Evolutionary conservation across 1,284 basidiomycete genomes (phyloP).

Genomic region (Cutaneotrichosporon cyanovorans): DNA sequence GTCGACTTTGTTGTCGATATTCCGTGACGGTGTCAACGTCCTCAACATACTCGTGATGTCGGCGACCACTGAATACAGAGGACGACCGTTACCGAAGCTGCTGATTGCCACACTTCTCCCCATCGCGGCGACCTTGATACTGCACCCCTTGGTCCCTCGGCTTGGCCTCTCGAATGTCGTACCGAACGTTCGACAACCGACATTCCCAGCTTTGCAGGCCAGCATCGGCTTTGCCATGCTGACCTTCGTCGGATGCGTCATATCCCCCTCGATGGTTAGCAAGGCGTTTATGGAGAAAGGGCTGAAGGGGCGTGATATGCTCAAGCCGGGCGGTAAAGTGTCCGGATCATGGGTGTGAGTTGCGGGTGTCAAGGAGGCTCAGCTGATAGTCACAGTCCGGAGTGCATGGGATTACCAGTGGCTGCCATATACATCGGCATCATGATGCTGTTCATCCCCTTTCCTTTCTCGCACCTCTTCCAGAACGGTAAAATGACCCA

Average conservation of each 20-base stretch:
- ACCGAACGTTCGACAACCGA: conserved; percentile 27
- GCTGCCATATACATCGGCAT: conserved; percentile 81
- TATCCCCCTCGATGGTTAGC: conserved; percentile 66
- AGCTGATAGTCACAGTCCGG: conserved; percentile 61
- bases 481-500: conserved; percentile 7
- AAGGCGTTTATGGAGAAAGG: conserved; percentile 66
- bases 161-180: conserved; percentile 23
- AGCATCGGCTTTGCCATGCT: conserved; percentile 73
- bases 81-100: conserved; percentile 27
- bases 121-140: conserved; percentile 32
- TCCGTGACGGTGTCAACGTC: not conserved
- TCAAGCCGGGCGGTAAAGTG: conserved; percentile 57
- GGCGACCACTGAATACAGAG: conserved; percentile 2
- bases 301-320: conserved; percentile 68
- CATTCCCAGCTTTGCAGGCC: conserved; percentile 48
- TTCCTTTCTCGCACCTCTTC: conserved; percentile 71
- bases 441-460: conserved; percentile 80
- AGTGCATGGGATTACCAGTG: conserved; percentile 84
- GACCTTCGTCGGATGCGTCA: conserved; percentile 64
- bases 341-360: conserved; percentile 56
- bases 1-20: not conserved
- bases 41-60: not conserved
- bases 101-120: conserved; percentile 33
- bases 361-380: not conserved
- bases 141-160: conserved; percentile 35